Percentiles rank a stretch among this genome's conserved stretches.
Evolutionary conservation across 108 stramenopile species (phyloP).

Genomic region (Aurantiochytrium sp.): DNA sequence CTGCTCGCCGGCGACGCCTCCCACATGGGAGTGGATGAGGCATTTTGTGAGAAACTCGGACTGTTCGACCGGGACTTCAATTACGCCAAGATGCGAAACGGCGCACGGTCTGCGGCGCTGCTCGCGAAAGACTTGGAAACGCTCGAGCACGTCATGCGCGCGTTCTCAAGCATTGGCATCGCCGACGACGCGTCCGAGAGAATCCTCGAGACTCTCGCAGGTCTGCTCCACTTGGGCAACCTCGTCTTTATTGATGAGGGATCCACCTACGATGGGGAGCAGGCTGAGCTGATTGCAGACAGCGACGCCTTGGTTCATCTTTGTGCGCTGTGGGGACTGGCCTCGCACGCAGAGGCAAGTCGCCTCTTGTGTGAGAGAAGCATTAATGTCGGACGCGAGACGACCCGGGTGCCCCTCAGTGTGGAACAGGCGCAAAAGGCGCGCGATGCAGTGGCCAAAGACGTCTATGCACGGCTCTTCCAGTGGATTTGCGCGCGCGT

Average conservation of each 20-base stretch:
- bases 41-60: no score
- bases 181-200: constrained; percentile 46
- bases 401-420: constrained; percentile 50
- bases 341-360: not conserved
- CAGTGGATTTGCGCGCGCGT: constrained; percentile 76
- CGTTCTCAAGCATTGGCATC: constrained; percentile 26
- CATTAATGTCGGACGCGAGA: constrained; percentile 29
- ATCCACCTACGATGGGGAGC: not conserved
- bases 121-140: not conserved
- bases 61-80: no score
- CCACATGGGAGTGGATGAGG: no score
- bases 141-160: not conserved
- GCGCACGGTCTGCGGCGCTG: no score
- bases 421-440: constrained; percentile 73
- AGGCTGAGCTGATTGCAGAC: not conserved
- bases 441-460: constrained; percentile 86
- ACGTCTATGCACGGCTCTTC: constrained; percentile 82
- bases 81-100: no score
- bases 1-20: not conserved
- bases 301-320: not conserved
- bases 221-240: constrained; percentile 81
- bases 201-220: constrained; percentile 69
- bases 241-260: constrained; percentile 52
- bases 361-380: constrained; percentile 35
- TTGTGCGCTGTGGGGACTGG: not conserved